Conservation (phyloP, 345 rosid species). For the Anacardium occidentale region DNA sequence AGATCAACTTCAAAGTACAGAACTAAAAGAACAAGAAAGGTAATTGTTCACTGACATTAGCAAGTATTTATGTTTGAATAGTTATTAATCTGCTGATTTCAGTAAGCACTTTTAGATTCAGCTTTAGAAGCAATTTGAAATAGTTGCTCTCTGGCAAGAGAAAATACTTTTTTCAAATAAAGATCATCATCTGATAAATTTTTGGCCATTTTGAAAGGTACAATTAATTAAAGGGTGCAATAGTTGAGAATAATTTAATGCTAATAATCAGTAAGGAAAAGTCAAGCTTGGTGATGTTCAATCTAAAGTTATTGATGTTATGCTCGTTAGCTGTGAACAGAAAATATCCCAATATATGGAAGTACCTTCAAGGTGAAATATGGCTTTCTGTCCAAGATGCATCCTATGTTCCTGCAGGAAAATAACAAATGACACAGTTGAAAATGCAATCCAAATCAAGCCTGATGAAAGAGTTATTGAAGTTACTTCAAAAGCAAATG, state of each 20-base stretch:
- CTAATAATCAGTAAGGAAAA: not conserved
- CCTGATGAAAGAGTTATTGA: not conserved
- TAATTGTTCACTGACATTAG: too few species aligned
- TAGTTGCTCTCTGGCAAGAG: not conserved
- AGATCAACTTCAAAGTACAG: not conserved
- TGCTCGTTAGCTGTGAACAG: not conserved
- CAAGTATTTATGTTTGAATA: too few species aligned
- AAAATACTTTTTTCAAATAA: not conserved
- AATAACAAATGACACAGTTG: conserved; percentile 13
- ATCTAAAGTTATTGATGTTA: not conserved
- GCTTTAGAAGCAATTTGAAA: not conserved
- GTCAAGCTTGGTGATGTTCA: conserved; percentile 2
- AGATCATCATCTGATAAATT: not conserved
- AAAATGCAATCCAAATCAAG: conserved; percentile 1
- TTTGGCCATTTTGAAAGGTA: not conserved
- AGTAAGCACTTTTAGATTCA: not conserved
- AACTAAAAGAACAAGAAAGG: too few species aligned
- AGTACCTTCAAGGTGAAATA: conserved; percentile 90
- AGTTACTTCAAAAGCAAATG: not conserved
- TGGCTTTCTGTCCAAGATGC: conserved; percentile 85
- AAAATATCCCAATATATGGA: conserved; percentile 8
- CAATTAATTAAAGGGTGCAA: not conserved
- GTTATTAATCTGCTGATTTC: too few species aligned
- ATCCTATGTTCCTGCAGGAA: conserved; percentile 78
- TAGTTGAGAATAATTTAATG: not conserved